These are phyloP conservation scores for Echium plantagineum DNA, from an alignment of 257 asterid species.

Conservation along the genomic window DNA sequence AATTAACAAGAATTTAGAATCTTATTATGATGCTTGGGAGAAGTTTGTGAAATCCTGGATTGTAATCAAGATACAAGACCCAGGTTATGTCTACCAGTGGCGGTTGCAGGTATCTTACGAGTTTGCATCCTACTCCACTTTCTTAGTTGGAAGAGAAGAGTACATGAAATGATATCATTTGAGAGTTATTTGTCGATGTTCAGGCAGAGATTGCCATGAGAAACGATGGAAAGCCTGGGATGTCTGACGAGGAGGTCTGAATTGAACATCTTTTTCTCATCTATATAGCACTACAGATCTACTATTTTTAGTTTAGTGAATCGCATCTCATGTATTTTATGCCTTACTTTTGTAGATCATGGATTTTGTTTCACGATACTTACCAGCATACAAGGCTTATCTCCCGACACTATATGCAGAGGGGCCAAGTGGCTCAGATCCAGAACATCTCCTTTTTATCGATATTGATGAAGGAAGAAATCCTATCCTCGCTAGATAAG, in stretches of 20 bases:
- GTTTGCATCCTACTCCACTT: slow-evolving; percentile 6
- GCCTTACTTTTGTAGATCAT: slow-evolving; percentile 33
- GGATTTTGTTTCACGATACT: slow-evolving; percentile 86
- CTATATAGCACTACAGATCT: neutral
- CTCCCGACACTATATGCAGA: slow-evolving; percentile 85
- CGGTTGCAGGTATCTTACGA: slow-evolving; percentile 58
- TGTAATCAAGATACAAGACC: slow-evolving; percentile 84
- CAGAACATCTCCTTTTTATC: slow-evolving; percentile 51
- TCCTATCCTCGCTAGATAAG: slow-evolving; percentile 70
- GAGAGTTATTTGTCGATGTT: slow-evolving; percentile 13
- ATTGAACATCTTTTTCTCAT: neutral
- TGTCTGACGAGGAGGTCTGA: slow-evolving; percentile 83
- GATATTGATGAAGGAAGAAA: slow-evolving; percentile 87
- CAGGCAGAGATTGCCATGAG: slow-evolving; percentile 99
- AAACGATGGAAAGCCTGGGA: slow-evolving; percentile 54
- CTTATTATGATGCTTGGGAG: slow-evolving; percentile 90
- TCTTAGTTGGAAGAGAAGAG: neutral
- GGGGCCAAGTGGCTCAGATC: slow-evolving; percentile 92
- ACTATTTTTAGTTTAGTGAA: neutral
- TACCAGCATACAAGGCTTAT: slow-evolving; percentile 93
- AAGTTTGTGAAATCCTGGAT: slow-evolving; percentile 83
- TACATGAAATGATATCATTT: neutral
- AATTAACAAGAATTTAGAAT: slow-evolving; percentile 65
- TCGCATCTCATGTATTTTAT: neutral
- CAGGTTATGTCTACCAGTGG: slow-evolving; percentile 78